Evolutionary conservation across 2,329 filamentous ascomycete genomes (phyloP).

Genomic region (Phyllosticta capitalensis): DNA sequence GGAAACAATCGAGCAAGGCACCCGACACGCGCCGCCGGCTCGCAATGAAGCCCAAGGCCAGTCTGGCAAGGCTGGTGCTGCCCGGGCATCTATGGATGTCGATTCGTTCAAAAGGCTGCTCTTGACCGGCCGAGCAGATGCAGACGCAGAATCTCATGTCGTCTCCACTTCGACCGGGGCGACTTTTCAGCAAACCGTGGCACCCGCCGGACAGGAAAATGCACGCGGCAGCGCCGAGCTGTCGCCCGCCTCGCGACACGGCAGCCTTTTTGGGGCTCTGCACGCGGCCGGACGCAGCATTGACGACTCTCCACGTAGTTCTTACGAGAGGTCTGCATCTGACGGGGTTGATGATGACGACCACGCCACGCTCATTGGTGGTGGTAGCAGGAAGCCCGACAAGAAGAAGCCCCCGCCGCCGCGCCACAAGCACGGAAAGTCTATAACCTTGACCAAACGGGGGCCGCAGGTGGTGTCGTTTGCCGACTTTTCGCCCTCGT

Average conservation of each 20-base stretch:
- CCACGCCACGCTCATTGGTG: constrained; percentile 18
- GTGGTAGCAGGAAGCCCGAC: constrained; percentile 27
- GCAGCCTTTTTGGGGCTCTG: constrained; percentile 46
- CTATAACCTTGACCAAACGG: constrained; percentile 46
- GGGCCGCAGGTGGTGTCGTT: constrained; percentile 31
- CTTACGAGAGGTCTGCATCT: constrained; percentile 46
- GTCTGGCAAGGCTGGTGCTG: constrained; percentile 15
- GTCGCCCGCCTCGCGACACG: constrained; percentile 50
- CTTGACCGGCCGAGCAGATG: constrained; percentile 57
- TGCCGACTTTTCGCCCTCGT: constrained; percentile 21
- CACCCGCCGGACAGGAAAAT: constrained; percentile 20
- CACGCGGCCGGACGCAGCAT: constrained; percentile 30
- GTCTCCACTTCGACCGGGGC: constrained; percentile 17
- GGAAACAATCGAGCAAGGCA: constrained; percentile 26
- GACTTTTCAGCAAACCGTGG: constrained; percentile 15
- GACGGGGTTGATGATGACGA: constrained; percentile 38
- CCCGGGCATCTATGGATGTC: constrained; percentile 53
- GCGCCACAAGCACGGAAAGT: constrained; percentile 66
- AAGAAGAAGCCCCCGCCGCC: constrained; percentile 61
- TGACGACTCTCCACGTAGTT: constrained; percentile 48
- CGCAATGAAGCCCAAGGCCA: constrained; percentile 16
- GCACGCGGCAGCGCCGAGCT: constrained; percentile 49
- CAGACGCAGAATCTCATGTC: constrained; percentile 20
- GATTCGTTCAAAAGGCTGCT: constrained; percentile 68
- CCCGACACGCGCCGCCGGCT: constrained; percentile 12